These are phyloP conservation scores for Macadamia integrifolia DNA, from an alignment of 164 flowering plant genomes.

Conservation along the genomic window DNA sequence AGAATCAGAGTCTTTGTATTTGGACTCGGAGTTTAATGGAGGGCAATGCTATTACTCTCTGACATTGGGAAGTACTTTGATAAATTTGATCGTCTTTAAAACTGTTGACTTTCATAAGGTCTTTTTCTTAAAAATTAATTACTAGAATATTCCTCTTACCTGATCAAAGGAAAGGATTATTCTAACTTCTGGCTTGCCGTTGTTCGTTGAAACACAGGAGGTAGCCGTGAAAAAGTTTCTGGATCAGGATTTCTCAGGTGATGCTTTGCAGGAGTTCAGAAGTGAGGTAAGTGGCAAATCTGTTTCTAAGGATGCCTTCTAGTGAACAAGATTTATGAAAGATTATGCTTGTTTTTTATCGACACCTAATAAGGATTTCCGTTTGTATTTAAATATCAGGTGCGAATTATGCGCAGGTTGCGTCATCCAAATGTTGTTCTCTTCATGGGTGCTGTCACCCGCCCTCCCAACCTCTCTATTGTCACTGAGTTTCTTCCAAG, in stretches of 20 bases:
- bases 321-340: background rate
- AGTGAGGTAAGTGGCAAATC: conserved; percentile 66
- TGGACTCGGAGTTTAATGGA: too few species aligned
- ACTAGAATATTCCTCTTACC: background rate
- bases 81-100: too few species aligned
- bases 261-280: conserved; percentile 90
- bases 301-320: background rate
- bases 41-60: too few species aligned
- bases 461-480: conserved; percentile 97
- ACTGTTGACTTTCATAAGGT: too few species aligned
- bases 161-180: background rate
- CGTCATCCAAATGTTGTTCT: conserved; percentile 98
- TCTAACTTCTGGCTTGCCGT: conserved; percentile 9
- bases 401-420: conserved; percentile 88
- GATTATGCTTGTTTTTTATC: background rate
- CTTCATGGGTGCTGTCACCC: conserved; percentile 98
- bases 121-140: too few species aligned
- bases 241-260: conserved; percentile 97
- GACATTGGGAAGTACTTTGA: too few species aligned
- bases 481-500: conserved; percentile 93
- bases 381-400: conserved; percentile 33
- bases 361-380: background rate
- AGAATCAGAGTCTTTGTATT: too few species aligned
- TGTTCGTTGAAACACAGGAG: conserved; percentile 49
- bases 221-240: conserved; percentile 97